Evolutionary conservation across 2,329 filamentous ascomycete genomes (phyloP), one percentile per base, ranked within the genome.

Genomic region (Daldinia sp.): DNA sequence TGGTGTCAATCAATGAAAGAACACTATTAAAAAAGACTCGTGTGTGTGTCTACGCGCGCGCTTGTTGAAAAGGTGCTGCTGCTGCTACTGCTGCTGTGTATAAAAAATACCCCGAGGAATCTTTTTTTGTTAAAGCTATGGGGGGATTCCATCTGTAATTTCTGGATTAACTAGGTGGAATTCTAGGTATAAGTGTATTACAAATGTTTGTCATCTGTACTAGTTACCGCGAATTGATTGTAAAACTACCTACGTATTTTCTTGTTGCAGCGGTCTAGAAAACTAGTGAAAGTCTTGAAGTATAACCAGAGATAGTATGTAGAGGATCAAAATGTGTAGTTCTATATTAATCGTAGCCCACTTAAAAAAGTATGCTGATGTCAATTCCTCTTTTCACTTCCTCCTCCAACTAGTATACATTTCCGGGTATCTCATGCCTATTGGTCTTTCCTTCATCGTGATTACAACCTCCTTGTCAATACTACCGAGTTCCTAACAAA

Each of bases 1-100:
- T 74, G 67, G 74, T 10, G 10, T 35, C 72, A 61, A 69, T 75
- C 69, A 70, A 75, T 69, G 66, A 71, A 71, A 70, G 55, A 62
- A 71, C 65, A 70, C 65, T 59, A 63, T 71, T 64, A 60, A 67
- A 68, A 71, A 20, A 44, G 1, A 35, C 33, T 35, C 33, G 7
- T 35, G 33, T 10, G 7, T 35, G 33, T 10, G 33, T 35, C 42
- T 28, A 4, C n/a, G 20, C 42, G 54, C 26, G 37, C 23, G 20
- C 20, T 35, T 28, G 15, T 56, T 51, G 46, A 51, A 51, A 13
- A 18, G 51, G 18, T 26, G 18, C n/a, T 51, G 26, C 51, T 15
- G 33, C 30, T 51, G 46, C 50, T 23, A 18, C 30, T 50, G 26
- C 30, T 26, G 18, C n/a, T 51, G 46, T 51, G 13, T 51, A 51